phyloP scores from a whole-genome alignment of 129 eudicot genomes.

The Flaveria linearis region DNA sequence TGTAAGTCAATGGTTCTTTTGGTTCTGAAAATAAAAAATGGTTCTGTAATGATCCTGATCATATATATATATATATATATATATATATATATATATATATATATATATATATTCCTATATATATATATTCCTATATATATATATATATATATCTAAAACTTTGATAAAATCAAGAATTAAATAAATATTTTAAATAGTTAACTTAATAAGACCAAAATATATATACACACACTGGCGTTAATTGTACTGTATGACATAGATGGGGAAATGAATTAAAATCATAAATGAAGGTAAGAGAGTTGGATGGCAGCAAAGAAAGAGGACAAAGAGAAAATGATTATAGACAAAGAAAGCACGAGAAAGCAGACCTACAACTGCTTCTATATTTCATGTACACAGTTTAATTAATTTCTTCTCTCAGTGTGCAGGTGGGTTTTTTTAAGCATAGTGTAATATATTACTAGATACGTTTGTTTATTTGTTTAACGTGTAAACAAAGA shows the following conservation, averaged over 20 bases:
- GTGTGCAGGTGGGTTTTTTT: conserved; percentile 38
- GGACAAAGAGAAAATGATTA: conserved; percentile 43
- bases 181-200: conserved; percentile 1
- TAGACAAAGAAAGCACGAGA: conserved; percentile 49
- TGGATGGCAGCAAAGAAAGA: conserved; percentile 25
- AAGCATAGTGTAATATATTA: too few relatives aligned
- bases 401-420: conserved; percentile 36
- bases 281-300: conserved; percentile 33
- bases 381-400: conserved; percentile 40
- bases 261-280: conserved; percentile 29
- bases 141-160: neutral
- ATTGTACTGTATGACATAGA: conserved; percentile 27
- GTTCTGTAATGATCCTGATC: too few relatives aligned
- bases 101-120: too few relatives aligned
- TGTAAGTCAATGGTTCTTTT: too few relatives aligned
- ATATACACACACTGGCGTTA: conserved; percentile 28
- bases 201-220: conserved; percentile 37
- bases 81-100: too few relatives aligned
- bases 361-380: conserved; percentile 45
- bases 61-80: too few relatives aligned
- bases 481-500: too few relatives aligned
- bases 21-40: too few relatives aligned
- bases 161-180: conserved; percentile 1
- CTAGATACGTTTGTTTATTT: too few relatives aligned
- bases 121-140: too few relatives aligned